These are phyloP conservation scores for Cordyceps farinosa DNA, from an alignment of 2,329 filamentous ascomycete species.

Conservation along the genomic window DNA sequence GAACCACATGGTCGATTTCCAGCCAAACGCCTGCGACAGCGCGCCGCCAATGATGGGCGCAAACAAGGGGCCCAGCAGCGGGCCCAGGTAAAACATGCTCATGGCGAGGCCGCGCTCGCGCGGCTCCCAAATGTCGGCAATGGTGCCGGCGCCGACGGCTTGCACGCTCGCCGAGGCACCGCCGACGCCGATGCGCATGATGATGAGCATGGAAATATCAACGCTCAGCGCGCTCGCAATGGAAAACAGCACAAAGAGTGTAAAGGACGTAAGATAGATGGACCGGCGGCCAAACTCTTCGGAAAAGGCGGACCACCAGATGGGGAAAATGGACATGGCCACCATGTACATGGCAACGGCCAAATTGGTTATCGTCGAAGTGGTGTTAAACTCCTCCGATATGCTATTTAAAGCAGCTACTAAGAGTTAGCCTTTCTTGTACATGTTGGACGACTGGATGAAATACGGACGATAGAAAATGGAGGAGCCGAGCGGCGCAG, in stretches of 20 bases:
- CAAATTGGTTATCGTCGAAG: conserved; percentile 13
- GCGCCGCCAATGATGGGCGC: conserved; percentile 70
- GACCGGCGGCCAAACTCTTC: conserved; percentile 63
- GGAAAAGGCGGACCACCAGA: conserved; percentile 79
- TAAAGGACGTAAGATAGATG: conserved; percentile 68
- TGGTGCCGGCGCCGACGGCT: conserved; percentile 1
- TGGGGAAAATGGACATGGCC: conserved; percentile 68
- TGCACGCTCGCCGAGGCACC: conserved; percentile 63
- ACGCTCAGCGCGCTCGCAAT: conserved; percentile 60
- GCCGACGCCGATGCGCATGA: conserved; percentile 66
- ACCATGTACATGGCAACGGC: conserved; percentile 48
- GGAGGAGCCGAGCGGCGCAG: conserved; percentile 77
- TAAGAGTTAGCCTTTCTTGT: not conserved
- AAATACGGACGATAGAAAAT: conserved; percentile 71
- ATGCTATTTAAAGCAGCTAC: conserved; percentile 4
- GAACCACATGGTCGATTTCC: conserved; percentile 73
- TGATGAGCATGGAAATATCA: conserved; percentile 67
- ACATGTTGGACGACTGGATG: too few species aligned
- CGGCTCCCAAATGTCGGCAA: conserved; percentile 58
- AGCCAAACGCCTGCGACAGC: conserved; percentile 60
- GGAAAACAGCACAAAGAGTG: conserved; percentile 63
- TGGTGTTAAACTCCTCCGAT: conserved; percentile 1
- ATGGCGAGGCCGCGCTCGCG: conserved; percentile 67
- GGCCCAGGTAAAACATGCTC: conserved; percentile 73
- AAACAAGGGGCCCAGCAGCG: conserved; percentile 64